Conservation (phyloP, 2,329 filamentous ascomycete genomes). For the Colletotrichum theobromicola region DNA sequence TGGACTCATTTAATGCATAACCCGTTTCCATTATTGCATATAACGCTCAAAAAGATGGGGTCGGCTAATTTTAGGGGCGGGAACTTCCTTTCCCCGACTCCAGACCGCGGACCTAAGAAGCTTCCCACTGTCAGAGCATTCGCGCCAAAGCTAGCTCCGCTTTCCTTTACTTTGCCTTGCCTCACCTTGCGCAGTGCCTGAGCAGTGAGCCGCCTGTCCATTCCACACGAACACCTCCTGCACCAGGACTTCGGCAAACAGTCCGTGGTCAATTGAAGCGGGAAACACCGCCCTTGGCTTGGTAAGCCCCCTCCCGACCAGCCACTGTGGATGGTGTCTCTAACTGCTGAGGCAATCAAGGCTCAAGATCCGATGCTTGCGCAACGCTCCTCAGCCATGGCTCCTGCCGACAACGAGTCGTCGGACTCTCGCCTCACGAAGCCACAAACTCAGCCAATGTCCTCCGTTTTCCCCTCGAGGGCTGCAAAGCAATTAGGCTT, state of each 20-base stretch:
- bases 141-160: conserved; percentile 10
- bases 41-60: background rate
- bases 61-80: conserved; percentile 18
- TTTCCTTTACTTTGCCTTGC: background rate
- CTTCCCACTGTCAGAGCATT: background rate
- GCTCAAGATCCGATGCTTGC: conserved; percentile 19
- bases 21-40: background rate
- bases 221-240: background rate
- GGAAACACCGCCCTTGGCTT: background rate
- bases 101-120: conserved; percentile 1
- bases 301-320: conserved; percentile 1
- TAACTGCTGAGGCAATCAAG: background rate
- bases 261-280: background rate
- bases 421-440: conserved; percentile 7
- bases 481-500: conserved; percentile 64
- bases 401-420: conserved; percentile 8
- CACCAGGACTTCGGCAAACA: conserved; percentile 1
- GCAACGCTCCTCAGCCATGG: conserved; percentile 19
- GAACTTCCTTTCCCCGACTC: conserved; percentile 21
- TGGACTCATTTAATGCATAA: background rate
- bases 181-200: background rate
- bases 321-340: conserved; percentile 5
- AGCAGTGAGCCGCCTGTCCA: background rate
- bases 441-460: conserved; percentile 22
- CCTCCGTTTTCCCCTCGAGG: conserved; percentile 14